These are phyloP conservation scores for Fusarium brevicatenulatum DNA, from an alignment of 2,329 filamentous ascomycete species.

Conservation along the genomic window DNA sequence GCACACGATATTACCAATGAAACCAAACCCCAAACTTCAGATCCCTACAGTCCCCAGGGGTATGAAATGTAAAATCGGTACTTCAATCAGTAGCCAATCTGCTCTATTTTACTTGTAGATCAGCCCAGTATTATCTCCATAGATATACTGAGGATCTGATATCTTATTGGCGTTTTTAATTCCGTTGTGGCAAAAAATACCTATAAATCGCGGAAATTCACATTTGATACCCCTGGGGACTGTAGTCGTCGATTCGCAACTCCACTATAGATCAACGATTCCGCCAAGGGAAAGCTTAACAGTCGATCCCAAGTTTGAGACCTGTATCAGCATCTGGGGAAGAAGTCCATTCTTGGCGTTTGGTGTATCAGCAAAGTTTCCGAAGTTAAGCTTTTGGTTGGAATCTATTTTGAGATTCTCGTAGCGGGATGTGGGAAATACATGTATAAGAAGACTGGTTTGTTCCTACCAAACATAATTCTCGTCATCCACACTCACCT, in stretches of 20 bases:
- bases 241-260: not conserved
- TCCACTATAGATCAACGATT: not conserved
- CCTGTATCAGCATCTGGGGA: not conserved
- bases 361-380: slow-evolving; percentile 6
- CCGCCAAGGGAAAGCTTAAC: slow-evolving; percentile 24
- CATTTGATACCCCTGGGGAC: too few species aligned
- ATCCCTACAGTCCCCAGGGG: too few species aligned
- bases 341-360: slow-evolving; percentile 9
- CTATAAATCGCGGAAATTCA: too few species aligned
- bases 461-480: not conserved
- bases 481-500: not conserved
- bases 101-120: too few species aligned
- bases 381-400: not conserved
- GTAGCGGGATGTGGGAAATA: not conserved
- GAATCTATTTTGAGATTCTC: slow-evolving; percentile 10
- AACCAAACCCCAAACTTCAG: slow-evolving; percentile 2
- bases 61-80: too few species aligned
- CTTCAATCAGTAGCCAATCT: too few species aligned
- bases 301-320: slow-evolving; percentile 7
- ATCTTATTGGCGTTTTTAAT: too few species aligned
- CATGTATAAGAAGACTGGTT: slow-evolving; percentile 15
- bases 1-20: not conserved
- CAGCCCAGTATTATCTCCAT: too few species aligned
- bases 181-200: too few species aligned
- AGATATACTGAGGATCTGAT: too few species aligned